Evolutionary conservation across 208 protist species (phyloP).

Genomic region (Leishmania mexicana): DNA sequence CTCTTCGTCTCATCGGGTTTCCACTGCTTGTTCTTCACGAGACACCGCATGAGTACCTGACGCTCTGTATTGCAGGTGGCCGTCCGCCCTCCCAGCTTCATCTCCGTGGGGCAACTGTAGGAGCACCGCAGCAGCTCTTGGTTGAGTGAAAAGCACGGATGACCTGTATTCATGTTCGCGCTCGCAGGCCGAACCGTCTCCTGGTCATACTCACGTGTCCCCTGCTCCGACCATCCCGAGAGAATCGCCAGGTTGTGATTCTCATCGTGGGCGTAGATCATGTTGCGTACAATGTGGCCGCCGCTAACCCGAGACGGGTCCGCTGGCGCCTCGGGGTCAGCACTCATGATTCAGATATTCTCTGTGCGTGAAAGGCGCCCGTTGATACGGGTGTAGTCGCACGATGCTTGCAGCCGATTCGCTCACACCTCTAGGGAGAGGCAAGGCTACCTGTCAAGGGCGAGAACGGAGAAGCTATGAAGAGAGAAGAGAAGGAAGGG

Average conservation of each 20-base stretch:
- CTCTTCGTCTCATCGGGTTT: slow-evolving; percentile 12
- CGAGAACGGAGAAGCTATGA: slow-evolving; percentile 4
- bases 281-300: slow-evolving; percentile 81
- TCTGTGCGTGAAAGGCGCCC: background rate
- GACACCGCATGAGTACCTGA: slow-evolving; percentile 66
- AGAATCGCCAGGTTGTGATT: slow-evolving; percentile 64
- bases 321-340: slow-evolving; percentile 66
- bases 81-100: slow-evolving; percentile 73
- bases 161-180: slow-evolving; percentile 36
- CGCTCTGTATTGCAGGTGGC: slow-evolving; percentile 68
- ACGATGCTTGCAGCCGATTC: background rate
- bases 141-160: slow-evolving; percentile 68
- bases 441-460: background rate
- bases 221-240: slow-evolving; percentile 75
- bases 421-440: background rate
- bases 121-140: slow-evolving; percentile 58
- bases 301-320: slow-evolving; percentile 59
- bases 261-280: slow-evolving; percentile 75
- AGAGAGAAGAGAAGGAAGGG: slow-evolving; percentile 11
- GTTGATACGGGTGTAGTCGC: background rate
- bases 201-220: slow-evolving; percentile 71
- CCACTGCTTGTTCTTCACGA: slow-evolving; percentile 76
- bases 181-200: slow-evolving; percentile 56
- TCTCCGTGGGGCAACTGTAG: slow-evolving; percentile 57
- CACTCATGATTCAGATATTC: slow-evolving; percentile 45